These are phyloP conservation scores for Vicia villosa DNA, from an alignment of 306 rosid species.

Conservation along the genomic window DNA sequence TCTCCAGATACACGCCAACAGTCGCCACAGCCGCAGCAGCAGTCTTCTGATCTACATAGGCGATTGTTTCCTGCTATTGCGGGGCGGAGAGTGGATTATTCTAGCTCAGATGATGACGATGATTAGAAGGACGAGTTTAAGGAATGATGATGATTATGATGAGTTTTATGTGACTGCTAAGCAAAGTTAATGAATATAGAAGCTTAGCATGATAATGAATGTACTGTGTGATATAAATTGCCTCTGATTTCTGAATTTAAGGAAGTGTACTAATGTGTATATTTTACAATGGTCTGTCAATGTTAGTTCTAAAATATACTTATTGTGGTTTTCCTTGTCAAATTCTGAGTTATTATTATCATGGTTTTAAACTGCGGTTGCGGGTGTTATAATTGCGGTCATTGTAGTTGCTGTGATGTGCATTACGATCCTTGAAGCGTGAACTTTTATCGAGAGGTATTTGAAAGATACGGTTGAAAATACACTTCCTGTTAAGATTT, in stretches of 20 bases:
- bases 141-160: background rate
- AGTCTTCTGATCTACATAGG: slow-evolving; percentile 44
- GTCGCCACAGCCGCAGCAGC: background rate
- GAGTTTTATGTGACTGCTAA: no score
- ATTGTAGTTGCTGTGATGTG: no score
- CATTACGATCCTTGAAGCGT: no score
- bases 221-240: no score
- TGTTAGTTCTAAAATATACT: background rate
- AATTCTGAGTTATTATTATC: background rate
- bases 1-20: slow-evolving; percentile 38
- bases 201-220: no score
- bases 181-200: no score
- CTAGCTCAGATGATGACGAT: slow-evolving; percentile 75
- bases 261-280: background rate
- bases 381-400: no score
- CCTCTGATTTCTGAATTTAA: background rate
- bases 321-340: background rate
- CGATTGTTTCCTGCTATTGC: slow-evolving; percentile 77
- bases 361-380: no score
- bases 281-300: background rate
- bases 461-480: no score
- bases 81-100: slow-evolving; percentile 54
- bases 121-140: slow-evolving; percentile 13
- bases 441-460: no score
- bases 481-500: no score